These are phyloP conservation scores for Craterostigma plantagineum DNA, from an alignment of 257 asterid species.

Conservation along the genomic window DNA sequence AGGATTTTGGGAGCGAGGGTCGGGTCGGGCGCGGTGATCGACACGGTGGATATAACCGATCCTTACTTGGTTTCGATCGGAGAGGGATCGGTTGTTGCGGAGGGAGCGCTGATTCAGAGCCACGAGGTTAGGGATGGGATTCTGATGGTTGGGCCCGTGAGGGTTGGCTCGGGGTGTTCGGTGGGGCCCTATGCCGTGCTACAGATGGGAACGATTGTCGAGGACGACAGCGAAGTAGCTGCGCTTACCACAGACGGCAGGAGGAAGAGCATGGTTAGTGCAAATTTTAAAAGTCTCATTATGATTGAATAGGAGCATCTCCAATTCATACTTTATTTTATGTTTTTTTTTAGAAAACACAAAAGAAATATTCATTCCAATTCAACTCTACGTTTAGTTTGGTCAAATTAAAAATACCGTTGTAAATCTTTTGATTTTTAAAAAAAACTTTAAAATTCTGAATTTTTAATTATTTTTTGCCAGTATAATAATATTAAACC, in stretches of 20 bases:
- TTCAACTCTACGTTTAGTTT: too few relatives aligned
- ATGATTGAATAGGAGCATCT: background rate
- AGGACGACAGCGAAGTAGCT: slow-evolving; percentile 32
- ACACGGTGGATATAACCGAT: slow-evolving; percentile 46
- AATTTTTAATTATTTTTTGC: too few relatives aligned
- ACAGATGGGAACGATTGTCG: slow-evolving; percentile 25
- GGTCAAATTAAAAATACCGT: too few relatives aligned
- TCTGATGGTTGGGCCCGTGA: slow-evolving; percentile 26
- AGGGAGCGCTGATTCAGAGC: slow-evolving; percentile 52
- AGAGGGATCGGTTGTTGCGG: slow-evolving; percentile 40
- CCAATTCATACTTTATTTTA: too few relatives aligned
- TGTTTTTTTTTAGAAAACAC: too few relatives aligned
- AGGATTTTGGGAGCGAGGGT: slow-evolving; percentile 46
- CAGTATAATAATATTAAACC: too few relatives aligned
- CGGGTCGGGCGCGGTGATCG: slow-evolving; percentile 33
- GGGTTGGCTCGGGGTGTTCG: slow-evolving; percentile 26
- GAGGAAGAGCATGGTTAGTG: slow-evolving; percentile 8
- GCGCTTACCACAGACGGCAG: slow-evolving; percentile 16
- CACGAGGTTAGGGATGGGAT: slow-evolving; percentile 50
- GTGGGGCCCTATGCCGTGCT: slow-evolving; percentile 51
- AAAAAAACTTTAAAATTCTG: too few relatives aligned
- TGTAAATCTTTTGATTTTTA: too few relatives aligned
- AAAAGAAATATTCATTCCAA: too few relatives aligned
- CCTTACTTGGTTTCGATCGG: slow-evolving; percentile 48
- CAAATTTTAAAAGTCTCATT: slow-evolving; percentile 17